phyloP scores from a whole-genome alignment of 2,329 filamentous ascomycete genomes.

The Aspergillus phoenicis region DNA sequence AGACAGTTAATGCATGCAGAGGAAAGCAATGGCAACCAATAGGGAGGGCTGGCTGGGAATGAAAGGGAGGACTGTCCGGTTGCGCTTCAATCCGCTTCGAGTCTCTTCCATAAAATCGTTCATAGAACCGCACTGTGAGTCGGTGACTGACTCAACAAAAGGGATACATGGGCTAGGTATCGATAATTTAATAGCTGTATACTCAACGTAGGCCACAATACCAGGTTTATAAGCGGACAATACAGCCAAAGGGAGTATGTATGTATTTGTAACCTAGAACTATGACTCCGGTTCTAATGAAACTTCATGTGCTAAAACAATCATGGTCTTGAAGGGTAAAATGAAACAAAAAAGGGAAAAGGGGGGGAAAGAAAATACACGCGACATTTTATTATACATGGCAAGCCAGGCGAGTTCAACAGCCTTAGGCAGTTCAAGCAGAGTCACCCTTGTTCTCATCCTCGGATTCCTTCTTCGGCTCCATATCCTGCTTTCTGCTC shows the following conservation, averaged over 20 bases:
- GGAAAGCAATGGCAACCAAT: not conserved
- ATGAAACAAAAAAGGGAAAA: slow-evolving; percentile 2
- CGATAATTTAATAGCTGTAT: not conserved
- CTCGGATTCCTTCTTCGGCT: slow-evolving; percentile 62
- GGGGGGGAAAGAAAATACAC: slow-evolving; percentile 18
- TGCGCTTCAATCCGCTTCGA: too few relatives aligned
- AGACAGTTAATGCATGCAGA: slow-evolving; percentile 25
- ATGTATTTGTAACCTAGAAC: slow-evolving; percentile 4
- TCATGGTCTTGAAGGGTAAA: slow-evolving; percentile 17
- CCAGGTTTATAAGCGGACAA: not conserved
- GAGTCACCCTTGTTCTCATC: slow-evolving; percentile 38
- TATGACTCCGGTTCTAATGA: slow-evolving; percentile 9
- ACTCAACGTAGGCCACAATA: not conserved
- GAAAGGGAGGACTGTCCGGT: not conserved
- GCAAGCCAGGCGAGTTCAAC: slow-evolving; percentile 18
- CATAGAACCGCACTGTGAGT: not conserved
- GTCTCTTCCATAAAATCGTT: not conserved
- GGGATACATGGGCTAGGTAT: not conserved
- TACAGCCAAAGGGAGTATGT: not conserved
- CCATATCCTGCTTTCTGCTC: slow-evolving; percentile 75
- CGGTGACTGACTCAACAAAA: not conserved
- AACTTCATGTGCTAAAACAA: slow-evolving; percentile 22
- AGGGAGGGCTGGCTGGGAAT: not conserved
- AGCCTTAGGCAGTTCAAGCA: slow-evolving; percentile 22
- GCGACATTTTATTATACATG: slow-evolving; percentile 42